phyloP scores from a whole-genome alignment of 73 alveolate genomes.

The Paramecium primaurelia region DNA sequence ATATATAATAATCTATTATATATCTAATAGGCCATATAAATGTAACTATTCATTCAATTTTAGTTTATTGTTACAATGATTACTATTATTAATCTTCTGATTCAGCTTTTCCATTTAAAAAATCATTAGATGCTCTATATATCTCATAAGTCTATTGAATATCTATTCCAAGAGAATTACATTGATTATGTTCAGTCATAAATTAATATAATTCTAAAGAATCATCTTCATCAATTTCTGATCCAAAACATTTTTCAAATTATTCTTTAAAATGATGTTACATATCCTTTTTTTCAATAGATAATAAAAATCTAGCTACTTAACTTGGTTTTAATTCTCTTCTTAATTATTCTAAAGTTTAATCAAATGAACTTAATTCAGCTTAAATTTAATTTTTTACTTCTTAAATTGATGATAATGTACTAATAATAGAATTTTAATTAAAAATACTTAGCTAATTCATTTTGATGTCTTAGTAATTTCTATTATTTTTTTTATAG shows the following conservation, averaged over 20 bases:
- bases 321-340: slow-evolving; percentile 12
- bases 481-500: slow-evolving; percentile 8
- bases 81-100: background rate
- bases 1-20: background rate
- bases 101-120: slow-evolving; percentile 31
- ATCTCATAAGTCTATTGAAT: slow-evolving; percentile 20
- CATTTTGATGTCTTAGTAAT: slow-evolving; percentile 2
- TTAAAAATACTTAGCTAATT: background rate
- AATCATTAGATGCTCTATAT: slow-evolving; percentile 46
- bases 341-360: slow-evolving; percentile 19
- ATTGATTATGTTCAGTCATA: slow-evolving; percentile 39
- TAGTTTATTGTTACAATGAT: background rate
- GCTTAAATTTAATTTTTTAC: slow-evolving; percentile 3
- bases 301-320: slow-evolving; percentile 15
- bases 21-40: background rate
- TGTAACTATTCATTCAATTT: background rate
- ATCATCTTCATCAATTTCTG: slow-evolving; percentile 52
- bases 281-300: slow-evolving; percentile 46
- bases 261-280: slow-evolving; percentile 32
- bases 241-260: slow-evolving; percentile 34
- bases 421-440: background rate
- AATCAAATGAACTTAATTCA: slow-evolving; percentile 20
- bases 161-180: slow-evolving; percentile 41
- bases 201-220: slow-evolving; percentile 33
- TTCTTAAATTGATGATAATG: background rate